Percentiles rank a stretch among this genome's conserved stretches.
Evolutionary conservation across 148 eudicot genomes (phyloP).

Genomic region (Chenopodium berlandieri): DNA sequence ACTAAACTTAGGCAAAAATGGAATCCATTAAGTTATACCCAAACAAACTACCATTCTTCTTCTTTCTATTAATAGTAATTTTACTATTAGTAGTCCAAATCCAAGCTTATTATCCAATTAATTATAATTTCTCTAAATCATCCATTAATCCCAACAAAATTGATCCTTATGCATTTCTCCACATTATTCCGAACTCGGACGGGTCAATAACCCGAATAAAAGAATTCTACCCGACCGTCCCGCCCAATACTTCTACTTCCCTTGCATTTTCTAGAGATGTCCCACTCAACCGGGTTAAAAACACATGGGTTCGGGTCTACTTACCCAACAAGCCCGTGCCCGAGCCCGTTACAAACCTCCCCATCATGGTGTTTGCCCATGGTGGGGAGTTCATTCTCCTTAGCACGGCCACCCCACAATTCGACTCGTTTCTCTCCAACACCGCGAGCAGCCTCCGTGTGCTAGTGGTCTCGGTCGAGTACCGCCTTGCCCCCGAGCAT

Average conservation of each 20-base stretch:
- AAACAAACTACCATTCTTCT: neutral
- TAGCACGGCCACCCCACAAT: neutral
- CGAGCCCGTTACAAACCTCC: neutral
- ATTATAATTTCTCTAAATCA: too few species aligned
- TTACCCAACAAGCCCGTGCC: neutral
- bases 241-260: neutral
- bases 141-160: neutral
- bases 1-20: neutral
- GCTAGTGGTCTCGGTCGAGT: neutral
- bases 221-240: neutral
- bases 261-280: conserved; percentile 2
- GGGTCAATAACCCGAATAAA: neutral
- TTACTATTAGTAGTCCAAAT: too few species aligned
- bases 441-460: neutral
- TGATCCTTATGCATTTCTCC: neutral
- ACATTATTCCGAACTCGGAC: neutral
- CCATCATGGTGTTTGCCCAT: neutral
- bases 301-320: conserved; percentile 1
- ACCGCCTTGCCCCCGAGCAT: neutral
- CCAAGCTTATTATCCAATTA: too few species aligned
- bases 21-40: neutral
- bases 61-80: neutral
- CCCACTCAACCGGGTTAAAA: neutral
- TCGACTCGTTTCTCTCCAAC: neutral
- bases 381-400: neutral